phyloP scores from a whole-genome alignment of 2,329 filamentous ascomycete species.

The Xylariaceae sp. region DNA sequence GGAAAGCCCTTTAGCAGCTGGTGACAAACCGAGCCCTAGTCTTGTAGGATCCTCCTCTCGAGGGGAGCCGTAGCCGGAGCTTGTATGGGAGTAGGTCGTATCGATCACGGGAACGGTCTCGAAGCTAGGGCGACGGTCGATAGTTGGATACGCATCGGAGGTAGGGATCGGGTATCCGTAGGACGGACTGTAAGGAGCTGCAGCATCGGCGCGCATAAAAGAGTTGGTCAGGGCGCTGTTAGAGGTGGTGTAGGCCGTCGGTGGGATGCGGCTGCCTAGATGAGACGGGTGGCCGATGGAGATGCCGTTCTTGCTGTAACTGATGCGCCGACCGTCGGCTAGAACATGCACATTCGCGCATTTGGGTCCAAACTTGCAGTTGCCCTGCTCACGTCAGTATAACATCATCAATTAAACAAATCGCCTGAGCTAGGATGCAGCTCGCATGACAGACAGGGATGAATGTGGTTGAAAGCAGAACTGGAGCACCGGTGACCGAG shows the following conservation, averaged over 20 bases:
- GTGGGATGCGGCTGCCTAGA: constrained; percentile 63
- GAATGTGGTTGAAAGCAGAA: not conserved
- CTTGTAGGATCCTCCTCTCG: constrained; percentile 57
- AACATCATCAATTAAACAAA: too few species aligned
- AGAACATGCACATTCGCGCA: constrained; percentile 96
- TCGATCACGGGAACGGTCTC: constrained; percentile 57
- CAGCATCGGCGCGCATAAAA: constrained; percentile 57
- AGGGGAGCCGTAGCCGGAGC: constrained; percentile 74
- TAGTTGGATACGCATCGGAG: constrained; percentile 37
- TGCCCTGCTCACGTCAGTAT: constrained; percentile 57
- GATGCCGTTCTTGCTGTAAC: constrained; percentile 66
- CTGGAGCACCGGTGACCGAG: too few species aligned
- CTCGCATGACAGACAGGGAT: not conserved
- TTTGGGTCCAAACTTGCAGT: constrained; percentile 98
- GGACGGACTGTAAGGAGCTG: constrained; percentile 38
- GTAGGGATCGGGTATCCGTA: constrained; percentile 38
- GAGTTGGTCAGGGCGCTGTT: constrained; percentile 67
- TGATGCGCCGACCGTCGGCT: constrained; percentile 87
- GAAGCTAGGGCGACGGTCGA: constrained; percentile 46
- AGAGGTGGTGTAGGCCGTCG: constrained; percentile 54
- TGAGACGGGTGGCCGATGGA: constrained; percentile 55
- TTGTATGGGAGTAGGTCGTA: constrained; percentile 50
- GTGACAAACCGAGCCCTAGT: constrained; percentile 71
- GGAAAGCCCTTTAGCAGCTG: constrained; percentile 68
- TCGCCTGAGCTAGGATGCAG: too few species aligned